These are phyloP conservation scores for Ophiocordyceps australis DNA, from an alignment of 2,329 filamentous ascomycete species.

Conservation along the genomic window DNA sequence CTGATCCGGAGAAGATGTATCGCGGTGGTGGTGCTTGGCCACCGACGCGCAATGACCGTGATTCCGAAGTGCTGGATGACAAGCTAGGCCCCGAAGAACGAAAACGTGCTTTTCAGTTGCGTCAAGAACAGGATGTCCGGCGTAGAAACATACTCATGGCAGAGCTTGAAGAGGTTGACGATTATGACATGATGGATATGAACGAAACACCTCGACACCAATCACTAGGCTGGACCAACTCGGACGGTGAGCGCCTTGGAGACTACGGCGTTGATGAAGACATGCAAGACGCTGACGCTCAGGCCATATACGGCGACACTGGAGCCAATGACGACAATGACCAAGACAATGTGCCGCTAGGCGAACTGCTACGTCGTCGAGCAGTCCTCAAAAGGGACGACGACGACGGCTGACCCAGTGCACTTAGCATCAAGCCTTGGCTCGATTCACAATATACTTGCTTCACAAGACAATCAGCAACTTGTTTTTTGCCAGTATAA, in stretches of 20 bases:
- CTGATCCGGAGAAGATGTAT: constrained; percentile 41
- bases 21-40: constrained; percentile 20
- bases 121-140: constrained; percentile 28
- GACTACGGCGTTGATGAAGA: constrained; percentile 74
- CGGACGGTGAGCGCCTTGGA: constrained; percentile 53
- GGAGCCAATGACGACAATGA: no score
- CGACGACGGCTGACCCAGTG: no score
- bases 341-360: constrained; percentile 53
- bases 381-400: constrained; percentile 17
- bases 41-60: constrained; percentile 15
- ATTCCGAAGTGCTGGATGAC: constrained; percentile 13
- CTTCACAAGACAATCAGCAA: no score
- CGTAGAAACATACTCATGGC: constrained; percentile 22
- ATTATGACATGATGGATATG: constrained; percentile 33
- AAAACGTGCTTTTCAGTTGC: constrained; percentile 26
- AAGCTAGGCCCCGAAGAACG: constrained; percentile 22
- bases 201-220: constrained; percentile 38
- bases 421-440: no score
- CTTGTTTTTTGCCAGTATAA: no score
- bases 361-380: constrained; percentile 43
- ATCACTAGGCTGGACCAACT: constrained; percentile 49
- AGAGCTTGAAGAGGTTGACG: constrained; percentile 35
- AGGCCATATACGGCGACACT: constrained; percentile 14
- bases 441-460: no score
- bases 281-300: constrained; percentile 23